phyloP scores from a whole-genome alignment of 306 rosid species.

The Lablab purpureus region DNA sequence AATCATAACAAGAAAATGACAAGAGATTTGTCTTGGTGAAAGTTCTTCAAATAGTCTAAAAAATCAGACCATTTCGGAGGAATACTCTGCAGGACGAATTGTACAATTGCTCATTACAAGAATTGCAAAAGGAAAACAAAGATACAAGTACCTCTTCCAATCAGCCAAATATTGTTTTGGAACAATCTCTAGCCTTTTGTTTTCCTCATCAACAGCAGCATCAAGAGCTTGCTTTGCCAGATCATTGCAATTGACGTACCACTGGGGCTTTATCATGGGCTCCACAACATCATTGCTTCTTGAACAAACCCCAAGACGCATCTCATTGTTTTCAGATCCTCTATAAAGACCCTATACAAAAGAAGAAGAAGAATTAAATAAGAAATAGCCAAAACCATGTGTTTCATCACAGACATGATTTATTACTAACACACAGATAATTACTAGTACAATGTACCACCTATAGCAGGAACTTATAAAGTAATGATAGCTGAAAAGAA shows the following conservation, averaged over 20 bases:
- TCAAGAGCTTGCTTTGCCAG: slow-evolving; percentile 78
- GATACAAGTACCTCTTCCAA: slow-evolving; percentile 68
- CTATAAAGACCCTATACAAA: slow-evolving; percentile 75
- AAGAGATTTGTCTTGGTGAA: slow-evolving; percentile 1
- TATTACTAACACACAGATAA: slow-evolving; percentile 18
- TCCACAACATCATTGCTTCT: slow-evolving; percentile 95
- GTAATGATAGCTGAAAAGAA: background rate
- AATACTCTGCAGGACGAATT: background rate
- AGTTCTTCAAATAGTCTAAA: slow-evolving; percentile 8
- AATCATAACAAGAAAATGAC: slow-evolving; percentile 16
- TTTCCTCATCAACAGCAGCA: slow-evolving; percentile 75
- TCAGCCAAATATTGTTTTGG: slow-evolving; percentile 91
- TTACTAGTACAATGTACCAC: background rate
- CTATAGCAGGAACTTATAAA: slow-evolving; percentile 9
- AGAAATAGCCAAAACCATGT: background rate
- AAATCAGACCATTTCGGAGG: slow-evolving; percentile 27
- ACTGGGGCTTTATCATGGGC: slow-evolving; percentile 94
- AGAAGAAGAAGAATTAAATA: slow-evolving; percentile 44
- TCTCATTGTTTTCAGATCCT: slow-evolving; percentile 88
- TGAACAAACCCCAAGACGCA: slow-evolving; percentile 94
- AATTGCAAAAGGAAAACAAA: slow-evolving; percentile 34
- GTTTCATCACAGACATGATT: slow-evolving; percentile 4
- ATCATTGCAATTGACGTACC: slow-evolving; percentile 82
- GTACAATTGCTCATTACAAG: slow-evolving; percentile 7
- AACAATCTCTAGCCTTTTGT: slow-evolving; percentile 68